Conservation (phyloP, 768 basidiomycete species). For the Pisolithus sp. region DNA sequence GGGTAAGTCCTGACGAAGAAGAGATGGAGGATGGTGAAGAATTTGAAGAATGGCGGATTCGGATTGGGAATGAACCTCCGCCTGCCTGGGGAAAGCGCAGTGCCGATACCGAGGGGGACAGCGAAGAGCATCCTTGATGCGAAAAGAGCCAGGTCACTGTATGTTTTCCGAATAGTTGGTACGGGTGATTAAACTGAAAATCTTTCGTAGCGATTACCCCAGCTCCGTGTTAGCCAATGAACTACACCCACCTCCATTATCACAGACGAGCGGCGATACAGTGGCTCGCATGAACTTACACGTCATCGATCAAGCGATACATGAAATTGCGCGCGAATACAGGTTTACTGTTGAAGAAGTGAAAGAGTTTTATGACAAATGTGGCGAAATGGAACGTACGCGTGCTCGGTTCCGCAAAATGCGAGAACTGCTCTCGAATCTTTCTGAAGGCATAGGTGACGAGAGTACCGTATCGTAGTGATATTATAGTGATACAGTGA, state of each 20-base stretch:
- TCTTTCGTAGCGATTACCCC: conserved; percentile 1
- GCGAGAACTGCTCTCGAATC: conserved; percentile 40
- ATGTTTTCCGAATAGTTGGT: conserved; percentile 11
- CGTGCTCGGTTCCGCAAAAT: conserved; percentile 60
- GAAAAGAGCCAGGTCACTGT: conserved; percentile 44
- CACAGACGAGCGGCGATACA: conserved; percentile 6
- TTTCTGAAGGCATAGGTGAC: conserved; percentile 17
- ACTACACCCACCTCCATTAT: conserved; percentile 1
- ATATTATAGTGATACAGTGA: conserved; percentile 4
- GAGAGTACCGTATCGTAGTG: conserved; percentile 5
- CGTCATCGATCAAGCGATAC: conserved; percentile 59
- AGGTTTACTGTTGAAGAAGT: conserved; percentile 74
- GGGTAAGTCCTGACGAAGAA: conserved; percentile 51
- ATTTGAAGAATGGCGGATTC: conserved; percentile 60
- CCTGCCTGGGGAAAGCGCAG: conserved; percentile 68
- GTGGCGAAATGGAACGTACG: conserved; percentile 65
- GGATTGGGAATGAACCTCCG: conserved; percentile 54
- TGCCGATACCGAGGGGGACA: conserved; percentile 30
- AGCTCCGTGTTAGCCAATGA: conserved; percentile 2
- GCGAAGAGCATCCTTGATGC: conserved; percentile 17
- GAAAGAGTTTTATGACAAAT: conserved; percentile 69
- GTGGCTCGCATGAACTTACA: conserved; percentile 33
- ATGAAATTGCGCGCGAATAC: conserved; percentile 60
- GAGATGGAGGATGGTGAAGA: conserved; percentile 58
- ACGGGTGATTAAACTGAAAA: background rate